Base-by-base conservation (phyloP, 352 stramenopile species). In the Thraustotheca clavata region DNA sequence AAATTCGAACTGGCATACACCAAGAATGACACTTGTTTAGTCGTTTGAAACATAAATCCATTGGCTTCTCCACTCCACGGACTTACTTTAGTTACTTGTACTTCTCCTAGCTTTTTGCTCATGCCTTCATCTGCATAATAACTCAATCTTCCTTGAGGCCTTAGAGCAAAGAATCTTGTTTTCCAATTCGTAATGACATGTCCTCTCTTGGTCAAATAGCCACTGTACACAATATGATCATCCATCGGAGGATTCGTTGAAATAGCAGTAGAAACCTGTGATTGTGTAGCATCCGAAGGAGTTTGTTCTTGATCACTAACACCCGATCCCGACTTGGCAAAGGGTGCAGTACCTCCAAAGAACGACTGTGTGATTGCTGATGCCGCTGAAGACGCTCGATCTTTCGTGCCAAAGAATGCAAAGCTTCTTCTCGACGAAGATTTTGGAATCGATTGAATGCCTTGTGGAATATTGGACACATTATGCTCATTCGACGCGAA, bases 171-270 rank as follows among this genome's bases (percentile, higher is more conserved):
- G 72, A 92, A 95, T 24, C 86, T 80, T 61, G 85, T 95, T 71
- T 94, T 95, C 86, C 86, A 95, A 71, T 90, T 95, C 27, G 84
- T 95, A 49, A 93, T 91, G 69, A 93, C 75, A 70, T 95, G 86
- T 31, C 86, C 86, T 50, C 84, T 76, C 71, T 95, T 95, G 14
- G 84, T 94, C 18, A 95, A 60, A 47, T 89, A 95, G 29, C 86
- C 86, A 46, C 57, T 65, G 36, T 26, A n/a, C 20, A 65, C 16
- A 35, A 65, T 65, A 6, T 6, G 16, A 35, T 43, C 35, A 52
- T 52, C 43, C 9, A 26, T 22, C 16, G 33, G 11, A 3, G 57
- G 38, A 16, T 54, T 14, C 12, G 35, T 26, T 32, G 27, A n/a
- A 8, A 43, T 36, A 8, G 55, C 20, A 33, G 26, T 24, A 9